Percentiles rank a stretch among this genome's conserved stretches.
Conservation (phyloP, 2,329 filamentous ascomycete genomes). For the Aspergillus tanneri region DNA sequence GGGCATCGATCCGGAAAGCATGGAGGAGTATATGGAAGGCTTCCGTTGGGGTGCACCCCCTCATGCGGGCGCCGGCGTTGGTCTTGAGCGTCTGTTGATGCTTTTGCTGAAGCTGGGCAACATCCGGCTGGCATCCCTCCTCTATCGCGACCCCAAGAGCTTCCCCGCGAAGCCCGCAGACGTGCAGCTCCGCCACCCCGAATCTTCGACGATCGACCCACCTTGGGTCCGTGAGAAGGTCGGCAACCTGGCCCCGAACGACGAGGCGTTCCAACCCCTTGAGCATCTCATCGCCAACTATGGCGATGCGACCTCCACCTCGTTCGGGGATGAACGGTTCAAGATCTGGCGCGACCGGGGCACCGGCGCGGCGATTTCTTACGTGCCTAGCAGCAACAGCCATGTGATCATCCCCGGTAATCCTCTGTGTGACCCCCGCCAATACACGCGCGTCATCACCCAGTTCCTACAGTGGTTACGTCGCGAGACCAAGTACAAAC, state of each 20-base stretch:
- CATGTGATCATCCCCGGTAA: slow-evolving; percentile 85
- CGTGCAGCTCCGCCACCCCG: slow-evolving; percentile 74
- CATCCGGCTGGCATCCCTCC: slow-evolving; percentile 82
- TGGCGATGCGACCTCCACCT: slow-evolving; percentile 89
- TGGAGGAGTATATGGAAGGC: slow-evolving; percentile 86
- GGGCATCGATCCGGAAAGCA: slow-evolving; percentile 74
- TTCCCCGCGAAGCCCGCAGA: slow-evolving; percentile 67
- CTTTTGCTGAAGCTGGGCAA: slow-evolving; percentile 83
- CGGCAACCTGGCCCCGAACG: slow-evolving; percentile 44
- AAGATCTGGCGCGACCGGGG: slow-evolving; percentile 77
- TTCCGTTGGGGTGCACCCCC: slow-evolving; percentile 88
- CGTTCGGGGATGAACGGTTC: slow-evolving; percentile 87
- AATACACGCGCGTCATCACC: slow-evolving; percentile 71
- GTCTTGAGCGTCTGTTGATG: slow-evolving; percentile 84
- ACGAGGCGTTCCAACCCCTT: slow-evolving; percentile 65
- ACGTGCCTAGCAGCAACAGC: slow-evolving; percentile 67
- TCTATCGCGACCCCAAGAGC: slow-evolving; percentile 84
- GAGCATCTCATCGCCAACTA: slow-evolving; percentile 94
- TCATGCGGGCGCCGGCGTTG: slow-evolving; percentile 86
- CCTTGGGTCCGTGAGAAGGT: slow-evolving; percentile 53
- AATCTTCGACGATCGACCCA: slow-evolving; percentile 76
- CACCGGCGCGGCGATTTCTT: slow-evolving; percentile 82
- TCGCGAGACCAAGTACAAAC: slow-evolving; percentile 69
- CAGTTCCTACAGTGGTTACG: slow-evolving; percentile 74
- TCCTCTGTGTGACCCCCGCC: slow-evolving; percentile 75